These are phyloP conservation scores for Brassica juncea DNA, from an alignment of 345 rosid genomes.

Conservation along the genomic window DNA sequence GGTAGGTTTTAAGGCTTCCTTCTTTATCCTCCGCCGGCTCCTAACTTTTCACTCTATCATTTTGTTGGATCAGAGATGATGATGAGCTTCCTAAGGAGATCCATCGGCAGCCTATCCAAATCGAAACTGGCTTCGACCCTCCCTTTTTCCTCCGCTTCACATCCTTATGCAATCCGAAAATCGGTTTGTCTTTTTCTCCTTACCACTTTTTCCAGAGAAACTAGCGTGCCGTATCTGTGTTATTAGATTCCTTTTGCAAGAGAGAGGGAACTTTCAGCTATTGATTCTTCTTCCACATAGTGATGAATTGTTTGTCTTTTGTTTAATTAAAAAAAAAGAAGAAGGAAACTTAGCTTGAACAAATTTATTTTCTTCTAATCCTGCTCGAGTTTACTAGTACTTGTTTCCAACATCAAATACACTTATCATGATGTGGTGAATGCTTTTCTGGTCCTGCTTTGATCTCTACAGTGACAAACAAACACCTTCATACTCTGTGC, in stretches of 20 bases:
- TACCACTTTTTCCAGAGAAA: background rate
- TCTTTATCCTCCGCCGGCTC: background rate
- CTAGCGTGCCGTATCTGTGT: background rate
- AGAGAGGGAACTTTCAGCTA: background rate
- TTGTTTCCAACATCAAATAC: background rate
- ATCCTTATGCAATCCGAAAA: constrained; percentile 25
- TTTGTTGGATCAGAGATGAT: constrained; percentile 17
- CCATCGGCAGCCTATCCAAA: constrained; percentile 18
- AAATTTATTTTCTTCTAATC: background rate
- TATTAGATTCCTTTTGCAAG: background rate
- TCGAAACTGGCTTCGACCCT: constrained; percentile 25
- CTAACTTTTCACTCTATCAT: background rate
- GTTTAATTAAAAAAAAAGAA: background rate
- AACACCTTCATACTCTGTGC: background rate
- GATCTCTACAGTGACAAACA: background rate
- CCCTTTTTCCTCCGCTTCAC: constrained; percentile 31
- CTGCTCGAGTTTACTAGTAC: background rate
- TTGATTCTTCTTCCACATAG: background rate
- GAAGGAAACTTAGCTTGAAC: background rate
- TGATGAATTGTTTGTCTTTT: background rate
- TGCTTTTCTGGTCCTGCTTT: constrained; percentile 7
- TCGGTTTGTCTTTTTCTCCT: constrained; percentile 22
- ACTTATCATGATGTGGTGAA: background rate
- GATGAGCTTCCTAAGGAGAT: constrained; percentile 44
- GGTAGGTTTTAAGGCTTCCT: constrained; percentile 1